Base-by-base conservation (phyloP, 1,139 yeast species). In the Blastobotrys illinoisensis region DNA sequence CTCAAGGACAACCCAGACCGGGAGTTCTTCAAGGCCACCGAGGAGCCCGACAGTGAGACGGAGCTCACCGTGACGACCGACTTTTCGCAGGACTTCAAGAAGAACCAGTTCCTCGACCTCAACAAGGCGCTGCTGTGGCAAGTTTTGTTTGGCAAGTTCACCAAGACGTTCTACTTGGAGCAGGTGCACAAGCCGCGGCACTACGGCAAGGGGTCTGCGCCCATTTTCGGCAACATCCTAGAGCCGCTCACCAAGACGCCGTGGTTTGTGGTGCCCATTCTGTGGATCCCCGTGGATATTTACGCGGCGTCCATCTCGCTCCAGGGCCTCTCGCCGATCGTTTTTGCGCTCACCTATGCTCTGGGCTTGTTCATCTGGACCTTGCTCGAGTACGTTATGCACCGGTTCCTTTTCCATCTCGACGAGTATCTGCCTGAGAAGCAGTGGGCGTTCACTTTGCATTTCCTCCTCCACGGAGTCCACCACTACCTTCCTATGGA, bases 401-500 rank as follows among this genome's bases (percentile, higher is more conserved):
- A 93, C 70, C 82, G 99, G 64, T 91, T 90, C 71, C 71, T 95
- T 60, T 93, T 93, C 84, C 99, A 93, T 70, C 76, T 93, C 66
- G 99, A 93, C 70, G 75, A 80, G 50, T 81, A 84, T 68, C 78
- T 95, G 61, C 99, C 99, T 11, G 88, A 88, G 62, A 81, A 86
- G 70, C 85, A 83, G 51, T 56, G 80, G 40, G 87, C 88, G 18
- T 84, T 86, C 66, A 82, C 96, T 1, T 63, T 89, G 48, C 99
- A 93, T 71, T 93, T 93, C 77, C 72, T 90, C 60, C 77, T 91
- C 61, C 99, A 93, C 67, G 99, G 99, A 52, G 86, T 91, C 54
- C 99, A 93, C 70, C 99, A 93, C 71, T 93, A 89, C 71, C 78
- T 93, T 64, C 99, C 99, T 58, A 93, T 95, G 99, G 99, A 93